Percentiles rank a stretch among this genome's conserved stretches.
Conservation (phyloP, 1,284 basidiomycete species). For the Ceratobasidium sp. region DNA sequence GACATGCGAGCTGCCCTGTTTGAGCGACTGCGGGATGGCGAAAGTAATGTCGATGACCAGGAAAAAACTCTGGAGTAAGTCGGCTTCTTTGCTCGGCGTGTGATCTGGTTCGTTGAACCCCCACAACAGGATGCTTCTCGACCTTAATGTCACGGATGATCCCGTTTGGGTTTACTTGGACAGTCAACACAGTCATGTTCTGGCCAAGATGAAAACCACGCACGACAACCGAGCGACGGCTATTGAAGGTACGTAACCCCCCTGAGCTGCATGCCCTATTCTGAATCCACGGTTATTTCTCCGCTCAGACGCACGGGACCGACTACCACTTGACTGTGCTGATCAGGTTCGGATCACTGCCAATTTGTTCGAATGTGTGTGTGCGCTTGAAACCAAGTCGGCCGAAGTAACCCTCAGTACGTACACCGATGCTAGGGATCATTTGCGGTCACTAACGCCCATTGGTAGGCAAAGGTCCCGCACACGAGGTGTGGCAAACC, state of each 20-base stretch:
- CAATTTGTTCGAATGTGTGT: slow-evolving; percentile 65
- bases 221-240: slow-evolving; percentile 64
- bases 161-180: slow-evolving; percentile 96
- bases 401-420: slow-evolving; percentile 69
- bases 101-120: slow-evolving; percentile 18
- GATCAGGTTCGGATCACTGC: slow-evolving; percentile 53
- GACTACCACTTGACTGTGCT: slow-evolving; percentile 17
- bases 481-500: slow-evolving; percentile 82
- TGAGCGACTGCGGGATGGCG: slow-evolving; percentile 78
- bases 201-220: slow-evolving; percentile 76
- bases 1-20: slow-evolving; percentile 87
- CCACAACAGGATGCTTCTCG: slow-evolving; percentile 73
- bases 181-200: slow-evolving; percentile 86
- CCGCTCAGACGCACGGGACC: slow-evolving; percentile 10
- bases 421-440: slow-evolving; percentile 44
- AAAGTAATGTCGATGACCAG: slow-evolving; percentile 87
- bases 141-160: slow-evolving; percentile 81
- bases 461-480: slow-evolving; percentile 62
- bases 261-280: slow-evolving; percentile 17
- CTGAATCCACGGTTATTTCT: not conserved
- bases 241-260: slow-evolving; percentile 61
- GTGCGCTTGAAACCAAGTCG: slow-evolving; percentile 68
- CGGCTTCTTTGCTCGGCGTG: not conserved
- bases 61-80: slow-evolving; percentile 95
- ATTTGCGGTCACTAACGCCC: slow-evolving; percentile 28